These are phyloP conservation scores for Lachancea thermotolerans DNA, from an alignment of 805 yeast genomes.

Conservation along the genomic window DNA sequence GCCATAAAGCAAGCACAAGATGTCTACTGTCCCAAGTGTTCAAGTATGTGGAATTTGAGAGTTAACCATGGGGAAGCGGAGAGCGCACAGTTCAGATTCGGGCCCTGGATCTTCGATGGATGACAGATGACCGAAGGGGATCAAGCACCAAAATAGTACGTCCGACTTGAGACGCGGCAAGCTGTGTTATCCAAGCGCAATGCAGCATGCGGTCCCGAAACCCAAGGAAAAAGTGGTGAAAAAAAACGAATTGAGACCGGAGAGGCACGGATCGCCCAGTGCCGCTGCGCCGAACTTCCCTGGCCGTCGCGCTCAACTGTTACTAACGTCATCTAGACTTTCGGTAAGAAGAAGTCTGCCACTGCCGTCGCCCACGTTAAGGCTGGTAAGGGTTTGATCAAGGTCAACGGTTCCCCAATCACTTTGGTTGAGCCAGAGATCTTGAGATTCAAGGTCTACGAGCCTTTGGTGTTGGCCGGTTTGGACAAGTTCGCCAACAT, in stretches of 20 bases:
- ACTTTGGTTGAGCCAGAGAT: conserved; percentile 98
- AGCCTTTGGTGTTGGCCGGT: conserved; percentile 97
- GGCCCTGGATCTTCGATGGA: not conserved
- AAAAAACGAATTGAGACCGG: not conserved
- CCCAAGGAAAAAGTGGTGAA: not conserved
- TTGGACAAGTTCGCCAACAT: conserved; percentile 97
- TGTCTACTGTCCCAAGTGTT: conserved; percentile 79
- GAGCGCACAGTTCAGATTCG: not conserved
- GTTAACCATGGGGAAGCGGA: not conserved
- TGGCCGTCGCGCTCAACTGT: too few relatives aligned
- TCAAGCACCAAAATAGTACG: too few relatives aligned
- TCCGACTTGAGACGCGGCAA: too few relatives aligned
- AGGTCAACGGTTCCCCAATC: conserved; percentile 99
- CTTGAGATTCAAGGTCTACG: conserved; percentile 99
- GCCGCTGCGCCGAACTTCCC: not conserved
- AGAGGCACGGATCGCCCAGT: not conserved
- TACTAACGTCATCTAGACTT: conserved; percentile 56
- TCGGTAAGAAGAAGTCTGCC: conserved; percentile 99
- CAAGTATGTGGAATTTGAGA: conserved; percentile 54
- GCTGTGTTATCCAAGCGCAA: too few relatives aligned
- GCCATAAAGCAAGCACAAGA: conserved; percentile 33
- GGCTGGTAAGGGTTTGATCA: conserved; percentile 98
- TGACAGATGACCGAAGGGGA: not conserved
- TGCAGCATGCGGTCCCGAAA: too few relatives aligned
- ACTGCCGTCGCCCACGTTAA: conserved; percentile 99